phyloP scores from a whole-genome alignment of 305 asterid genomes.

The Fraxinus platypoda region DNA sequence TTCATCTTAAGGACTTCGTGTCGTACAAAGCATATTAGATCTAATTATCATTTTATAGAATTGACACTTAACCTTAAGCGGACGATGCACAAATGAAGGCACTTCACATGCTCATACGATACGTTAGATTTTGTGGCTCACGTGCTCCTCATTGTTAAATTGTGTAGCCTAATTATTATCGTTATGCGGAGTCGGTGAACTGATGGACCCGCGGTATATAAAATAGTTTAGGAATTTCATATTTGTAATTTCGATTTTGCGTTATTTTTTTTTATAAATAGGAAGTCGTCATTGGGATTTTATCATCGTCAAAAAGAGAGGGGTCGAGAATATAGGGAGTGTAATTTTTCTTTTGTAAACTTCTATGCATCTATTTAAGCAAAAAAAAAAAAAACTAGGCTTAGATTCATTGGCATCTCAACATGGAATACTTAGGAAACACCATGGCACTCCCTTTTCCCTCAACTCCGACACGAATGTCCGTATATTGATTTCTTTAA shows the following conservation, averaged over 20 bases:
- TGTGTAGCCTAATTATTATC: background rate
- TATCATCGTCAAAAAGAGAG: background rate
- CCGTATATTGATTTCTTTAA: conserved; percentile 42
- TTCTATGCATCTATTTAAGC: background rate
- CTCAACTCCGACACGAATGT: conserved; percentile 49
- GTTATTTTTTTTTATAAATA: background rate
- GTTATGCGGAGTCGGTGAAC: too few relatives aligned
- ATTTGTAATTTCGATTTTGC: background rate
- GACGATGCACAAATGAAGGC: background rate
- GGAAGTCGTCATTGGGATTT: background rate
- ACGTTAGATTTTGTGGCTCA: background rate
- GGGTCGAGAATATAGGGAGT: background rate
- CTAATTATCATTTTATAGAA: background rate
- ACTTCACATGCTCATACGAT: background rate
- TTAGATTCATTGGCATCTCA: conserved; percentile 25
- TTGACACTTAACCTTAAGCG: background rate
- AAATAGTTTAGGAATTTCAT: background rate
- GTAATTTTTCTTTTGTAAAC: background rate
- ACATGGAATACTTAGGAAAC: conserved; percentile 32
- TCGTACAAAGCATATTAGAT: background rate
- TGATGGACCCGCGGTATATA: background rate
- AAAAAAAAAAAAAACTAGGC: background rate
- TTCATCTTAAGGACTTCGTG: background rate
- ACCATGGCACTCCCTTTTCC: conserved; percentile 24
- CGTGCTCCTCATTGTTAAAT: background rate